Base-by-base conservation (phyloP, 257 asterid genomes). In the Rhazya stricta region DNA sequence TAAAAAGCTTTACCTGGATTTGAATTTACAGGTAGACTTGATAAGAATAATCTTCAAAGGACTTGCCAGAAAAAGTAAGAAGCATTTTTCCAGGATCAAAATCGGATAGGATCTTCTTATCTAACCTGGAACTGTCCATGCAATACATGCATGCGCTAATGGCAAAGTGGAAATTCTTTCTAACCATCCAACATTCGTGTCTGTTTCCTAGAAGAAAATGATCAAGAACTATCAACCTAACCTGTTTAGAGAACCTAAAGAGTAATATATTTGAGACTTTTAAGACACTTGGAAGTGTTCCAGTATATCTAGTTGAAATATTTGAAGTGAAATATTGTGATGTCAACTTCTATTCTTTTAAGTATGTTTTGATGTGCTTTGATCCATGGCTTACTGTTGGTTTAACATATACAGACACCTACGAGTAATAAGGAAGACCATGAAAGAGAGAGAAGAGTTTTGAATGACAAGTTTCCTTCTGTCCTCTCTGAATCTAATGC, bases 401-500 rank as follows among this genome's bases (percentile, higher is more conserved):
- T 77, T 80, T 48, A 67, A 15, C 82, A 83, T 87, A 80, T 82
- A 73, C 88, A 86, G 89, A 81, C 87, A 65, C 88, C 77, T 81
- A 54, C 80, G 71, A 76, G 48, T 76, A 89, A 88, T 81, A 89
- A 89, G 76, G 80, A 86, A 63, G 89, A 88, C 48, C 82, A 87
- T 60, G 91, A 88, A 77, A 83, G 84, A 77, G 95, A 90, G 61
- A 79, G 90, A 79, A 79, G 73, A 75, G 39, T 81, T 67, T 75
- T 84, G 76, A 87, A 81, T 58, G 91, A 84, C 53, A 93, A 84
- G 82, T 92, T 93, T 81, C 88, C 90, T 16, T 74, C 91, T 79
- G 91, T 91, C 37, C 81, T 86, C 12, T 80, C 89, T 53, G 97
- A 91, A 50, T 87, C 91, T 77, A 85, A 80, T 75, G 81, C 87